These are phyloP conservation scores for Coprinellus micaceus DNA, from an alignment of 768 basidiomycete genomes.

Conservation along the genomic window DNA sequence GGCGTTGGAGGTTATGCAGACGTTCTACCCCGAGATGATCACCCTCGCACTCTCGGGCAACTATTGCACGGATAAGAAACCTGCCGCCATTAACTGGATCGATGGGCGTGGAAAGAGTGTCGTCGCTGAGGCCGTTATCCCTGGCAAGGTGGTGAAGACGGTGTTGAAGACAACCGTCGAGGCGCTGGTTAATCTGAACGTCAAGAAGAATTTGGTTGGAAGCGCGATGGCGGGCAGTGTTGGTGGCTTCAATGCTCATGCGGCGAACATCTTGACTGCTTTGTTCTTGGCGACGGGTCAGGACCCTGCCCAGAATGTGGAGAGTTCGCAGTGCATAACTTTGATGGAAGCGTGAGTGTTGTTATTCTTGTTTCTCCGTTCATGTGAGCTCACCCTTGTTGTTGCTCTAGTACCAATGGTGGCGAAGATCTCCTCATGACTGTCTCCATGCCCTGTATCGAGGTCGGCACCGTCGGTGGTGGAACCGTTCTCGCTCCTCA, in stretches of 20 bases:
- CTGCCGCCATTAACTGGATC: constrained; percentile 99
- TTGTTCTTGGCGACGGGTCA: constrained; percentile 96
- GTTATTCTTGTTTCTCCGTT: constrained; percentile 5
- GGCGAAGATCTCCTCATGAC: constrained; percentile 91
- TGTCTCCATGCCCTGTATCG: constrained; percentile 97
- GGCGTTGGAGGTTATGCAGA: constrained; percentile 76
- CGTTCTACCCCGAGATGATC: constrained; percentile 85
- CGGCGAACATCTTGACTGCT: constrained; percentile 94
- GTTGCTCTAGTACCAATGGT: constrained; percentile 65
- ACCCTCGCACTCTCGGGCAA: constrained; percentile 92
- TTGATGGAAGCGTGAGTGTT: constrained; percentile 92
- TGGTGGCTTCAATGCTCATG: constrained; percentile 98
- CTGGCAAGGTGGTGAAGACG: constrained; percentile 80
- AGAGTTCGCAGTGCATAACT: constrained; percentile 97
- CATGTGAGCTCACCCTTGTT: not conserved
- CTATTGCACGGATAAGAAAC: constrained; percentile 99
- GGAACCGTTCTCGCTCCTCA: constrained; percentile 93
- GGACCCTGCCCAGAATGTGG: constrained; percentile 98
- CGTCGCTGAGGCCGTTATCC: constrained; percentile 91
- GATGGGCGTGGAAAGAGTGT: constrained; percentile 98
- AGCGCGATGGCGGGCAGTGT: constrained; percentile 98
- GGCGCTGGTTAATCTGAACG: constrained; percentile 84
- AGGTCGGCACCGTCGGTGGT: constrained; percentile 97
- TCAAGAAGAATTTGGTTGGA: constrained; percentile 96
- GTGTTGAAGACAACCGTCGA: constrained; percentile 96